Conservation (phyloP, 768 basidiomycete species). For the Calocybe gangraenosa region DNA sequence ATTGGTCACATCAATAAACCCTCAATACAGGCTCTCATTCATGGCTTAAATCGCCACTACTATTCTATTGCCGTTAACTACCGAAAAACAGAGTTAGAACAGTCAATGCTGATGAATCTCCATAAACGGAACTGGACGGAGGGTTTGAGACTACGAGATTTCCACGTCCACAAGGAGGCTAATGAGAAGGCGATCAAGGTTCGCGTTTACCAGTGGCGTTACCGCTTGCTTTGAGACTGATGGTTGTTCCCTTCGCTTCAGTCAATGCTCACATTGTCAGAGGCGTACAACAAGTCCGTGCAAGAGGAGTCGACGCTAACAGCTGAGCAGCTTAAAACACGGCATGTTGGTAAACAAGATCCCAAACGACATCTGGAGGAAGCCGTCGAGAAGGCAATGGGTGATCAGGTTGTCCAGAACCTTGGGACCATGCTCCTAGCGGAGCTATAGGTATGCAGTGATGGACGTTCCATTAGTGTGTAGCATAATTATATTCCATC, state of each 20-base stretch:
- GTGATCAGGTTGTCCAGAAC: conserved; percentile 94
- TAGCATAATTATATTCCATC: conserved; percentile 13
- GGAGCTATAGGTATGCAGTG: conserved; percentile 61
- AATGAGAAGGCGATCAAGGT: conserved; percentile 98
- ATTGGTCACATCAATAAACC: conserved; percentile 99
- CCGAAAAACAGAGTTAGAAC: conserved; percentile 96
- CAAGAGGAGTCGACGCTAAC: conserved; percentile 97
- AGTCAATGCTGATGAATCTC: conserved; percentile 97
- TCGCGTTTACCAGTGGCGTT: conserved; percentile 19
- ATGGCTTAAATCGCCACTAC: conserved; percentile 96
- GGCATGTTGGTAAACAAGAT: conserved; percentile 97
- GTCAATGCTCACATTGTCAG: conserved; percentile 92
- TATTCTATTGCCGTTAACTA: conserved; percentile 98
- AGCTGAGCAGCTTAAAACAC: conserved; percentile 89
- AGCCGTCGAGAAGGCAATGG: conserved; percentile 97
- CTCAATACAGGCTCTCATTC: conserved; percentile 97
- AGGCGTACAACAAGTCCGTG: conserved; percentile 96
- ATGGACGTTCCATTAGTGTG: no score
- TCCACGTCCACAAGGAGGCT: conserved; percentile 78
- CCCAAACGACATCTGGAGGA: conserved; percentile 98
- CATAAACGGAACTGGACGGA: conserved; percentile 99
- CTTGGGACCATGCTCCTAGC: conserved; percentile 92
- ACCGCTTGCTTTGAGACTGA: conserved; percentile 5
- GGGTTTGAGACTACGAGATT: conserved; percentile 88
- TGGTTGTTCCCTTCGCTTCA: conserved; percentile 25